phyloP scores from a whole-genome alignment of 2,329 filamentous ascomycete genomes.

The Talaromyces verruculosus region DNA sequence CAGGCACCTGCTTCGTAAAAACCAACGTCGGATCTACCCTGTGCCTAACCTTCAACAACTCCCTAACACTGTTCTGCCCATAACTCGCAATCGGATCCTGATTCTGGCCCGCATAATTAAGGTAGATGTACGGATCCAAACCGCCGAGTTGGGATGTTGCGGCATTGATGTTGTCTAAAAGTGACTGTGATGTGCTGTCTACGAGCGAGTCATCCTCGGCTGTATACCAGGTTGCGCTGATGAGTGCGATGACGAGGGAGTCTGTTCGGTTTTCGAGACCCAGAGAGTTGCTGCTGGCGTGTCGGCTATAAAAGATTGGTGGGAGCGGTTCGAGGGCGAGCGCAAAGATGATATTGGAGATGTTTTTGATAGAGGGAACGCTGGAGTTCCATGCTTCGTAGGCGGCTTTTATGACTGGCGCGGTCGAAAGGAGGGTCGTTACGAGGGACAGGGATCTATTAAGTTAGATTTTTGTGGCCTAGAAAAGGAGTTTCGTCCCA shows the following conservation, averaged over 20 bases:
- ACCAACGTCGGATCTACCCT: slow-evolving; percentile 12
- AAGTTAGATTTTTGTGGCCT: not conserved
- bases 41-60: slow-evolving; percentile 1
- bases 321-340: slow-evolving; percentile 7
- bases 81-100: slow-evolving; percentile 17
- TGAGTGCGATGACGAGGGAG: slow-evolving; percentile 3
- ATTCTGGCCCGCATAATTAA: slow-evolving; percentile 9
- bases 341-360: slow-evolving; percentile 12
- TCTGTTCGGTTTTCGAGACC: slow-evolving; percentile 5
- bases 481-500: too few relatives aligned
- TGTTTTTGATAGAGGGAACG: slow-evolving; percentile 6
- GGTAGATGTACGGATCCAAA: slow-evolving; percentile 7
- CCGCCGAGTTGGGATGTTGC: not conserved
- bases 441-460: slow-evolving; percentile 15
- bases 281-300: slow-evolving; percentile 7
- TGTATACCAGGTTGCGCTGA: slow-evolving; percentile 3
- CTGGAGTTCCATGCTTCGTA: slow-evolving; percentile 17
- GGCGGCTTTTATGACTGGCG: slow-evolving; percentile 17
- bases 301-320: slow-evolving; percentile 7
- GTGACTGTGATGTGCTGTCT: not conserved
- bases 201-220: not conserved
- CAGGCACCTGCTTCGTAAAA: slow-evolving; percentile 12
- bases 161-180: not conserved
- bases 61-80: not conserved
- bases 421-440: slow-evolving; percentile 11